These are phyloP conservation scores for Actinomortierella wolfii DNA, from an alignment of 371 early-diverging fungal species.

Conservation along the genomic window DNA sequence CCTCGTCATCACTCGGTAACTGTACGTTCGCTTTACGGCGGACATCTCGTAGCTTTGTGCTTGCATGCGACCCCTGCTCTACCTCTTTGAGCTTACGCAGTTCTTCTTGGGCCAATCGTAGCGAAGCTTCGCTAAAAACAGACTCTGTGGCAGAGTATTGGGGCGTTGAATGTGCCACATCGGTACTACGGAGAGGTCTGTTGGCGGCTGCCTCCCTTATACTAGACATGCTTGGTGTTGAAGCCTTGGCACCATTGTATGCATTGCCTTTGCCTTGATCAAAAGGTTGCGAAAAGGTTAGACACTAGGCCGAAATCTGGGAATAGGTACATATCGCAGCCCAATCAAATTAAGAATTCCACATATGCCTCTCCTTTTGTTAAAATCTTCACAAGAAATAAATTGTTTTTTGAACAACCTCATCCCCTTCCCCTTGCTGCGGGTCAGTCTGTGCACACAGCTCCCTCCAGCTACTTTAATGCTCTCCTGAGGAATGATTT, in stretches of 20 bases:
- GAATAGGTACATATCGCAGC: no score
- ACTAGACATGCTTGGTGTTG: not conserved
- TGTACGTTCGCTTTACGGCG: constrained; percentile 26
- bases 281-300: no score
- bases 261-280: not conserved
- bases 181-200: not conserved
- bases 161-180: not conserved
- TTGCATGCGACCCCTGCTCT: constrained; percentile 10
- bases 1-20: constrained; percentile 36
- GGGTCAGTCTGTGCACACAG: no score
- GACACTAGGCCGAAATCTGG: no score
- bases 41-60: constrained; percentile 13
- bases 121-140: no score
- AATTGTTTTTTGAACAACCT: no score
- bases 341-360: no score
- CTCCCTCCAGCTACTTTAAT: no score
- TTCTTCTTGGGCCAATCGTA: not conserved
- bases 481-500: no score
- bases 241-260: not conserved
- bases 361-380: no score
- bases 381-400: no score
- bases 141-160: constrained; percentile 3
- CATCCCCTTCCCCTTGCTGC: no score
- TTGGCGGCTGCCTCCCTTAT: not conserved
- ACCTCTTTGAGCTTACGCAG: constrained; percentile 8